Evolutionary conservation across 192 early-diverging fungal genomes (phyloP), one percentile per base, ranked within the genome.

Genomic region (Fimicolochytrium jonesii): DNA sequence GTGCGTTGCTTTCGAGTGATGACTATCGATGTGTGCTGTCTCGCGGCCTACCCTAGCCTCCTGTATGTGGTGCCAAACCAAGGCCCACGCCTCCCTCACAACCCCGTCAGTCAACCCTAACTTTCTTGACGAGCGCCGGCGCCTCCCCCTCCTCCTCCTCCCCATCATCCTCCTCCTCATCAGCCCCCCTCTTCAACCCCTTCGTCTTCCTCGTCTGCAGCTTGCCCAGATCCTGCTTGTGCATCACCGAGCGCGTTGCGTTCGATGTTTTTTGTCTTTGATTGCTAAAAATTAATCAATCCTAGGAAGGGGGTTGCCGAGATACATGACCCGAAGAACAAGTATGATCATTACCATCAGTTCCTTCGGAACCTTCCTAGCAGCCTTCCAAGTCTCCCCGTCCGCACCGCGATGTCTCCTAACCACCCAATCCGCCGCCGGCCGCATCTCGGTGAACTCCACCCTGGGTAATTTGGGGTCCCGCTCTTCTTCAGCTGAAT

Each of bases 161-260:
- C 23, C 65, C 72, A 17, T 72, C 78, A 10, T 68, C 78, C 22
- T 67, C 76, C 4, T 61, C 68, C 36, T 77, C 71, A 6, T 28
- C 64, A 11, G 66, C 68, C n/a, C 64, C 62, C 17, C 81, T 59
- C 80, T 94, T 95, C 67, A 99, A 77, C 36, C 91, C 96, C 83
- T 97, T 97, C 88, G 97, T 92, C 82, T 99, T 99, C 66, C 96
- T 81, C 1, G 94, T 96, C 73, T 99, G 94, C 75, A 99, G 79
- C 81, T 92, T 91, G 54, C 77, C 66, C 44, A 99, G 82, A 45
- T 96, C 87, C 72, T 99, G 96, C 67, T 85, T 85, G 58, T 90
- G 85, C 84, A 97, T 74, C 92, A 42, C 92, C 93, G 70, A 97
- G 82, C n/a, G 84, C 90, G 67, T 95, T 89, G 34, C 79, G 77